Evolutionary conservation across 116 monocot genomes (phyloP).

Genomic region (Dioscorea cayenensis): DNA sequence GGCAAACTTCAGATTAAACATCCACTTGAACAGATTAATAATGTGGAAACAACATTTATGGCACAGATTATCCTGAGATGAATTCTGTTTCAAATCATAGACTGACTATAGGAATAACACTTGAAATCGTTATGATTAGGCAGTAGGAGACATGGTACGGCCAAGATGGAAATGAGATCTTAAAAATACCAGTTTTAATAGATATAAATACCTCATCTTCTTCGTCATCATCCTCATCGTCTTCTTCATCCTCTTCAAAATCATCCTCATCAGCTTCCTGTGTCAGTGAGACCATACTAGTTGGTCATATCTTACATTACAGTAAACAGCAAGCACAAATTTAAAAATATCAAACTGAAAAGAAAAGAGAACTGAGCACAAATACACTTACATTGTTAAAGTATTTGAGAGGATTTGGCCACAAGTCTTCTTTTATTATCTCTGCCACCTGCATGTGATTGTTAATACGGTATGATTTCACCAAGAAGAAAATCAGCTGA

Average conservation of each 20-base stretch:
- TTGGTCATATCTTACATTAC: neutral
- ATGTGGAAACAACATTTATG: too few species aligned
- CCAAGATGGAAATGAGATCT: too few species aligned
- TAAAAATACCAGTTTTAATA: neutral
- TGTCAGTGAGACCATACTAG: neutral
- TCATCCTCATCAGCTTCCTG: neutral
- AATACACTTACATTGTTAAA: conserved; percentile 4
- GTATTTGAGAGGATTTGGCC: conserved; percentile 12
- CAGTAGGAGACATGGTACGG: too few species aligned
- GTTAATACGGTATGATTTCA: neutral
- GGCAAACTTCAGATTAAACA: too few species aligned
- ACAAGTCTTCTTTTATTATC: conserved; percentile 10
- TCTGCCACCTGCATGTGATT: conserved; percentile 3
- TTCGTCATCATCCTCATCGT: neutral
- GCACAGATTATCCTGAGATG: too few species aligned
- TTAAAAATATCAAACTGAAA: neutral
- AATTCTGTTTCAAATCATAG: too few species aligned
- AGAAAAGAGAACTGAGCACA: neutral
- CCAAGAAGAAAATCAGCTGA: neutral
- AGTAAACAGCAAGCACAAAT: neutral
- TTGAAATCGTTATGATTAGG: too few species aligned
- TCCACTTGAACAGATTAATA: too few species aligned
- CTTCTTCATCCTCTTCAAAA: conserved; percentile 1
- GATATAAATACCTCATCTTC: neutral
- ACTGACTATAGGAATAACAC: too few species aligned